Evolutionary conservation across 257 asterid species (phyloP).

Genomic region (Salvia rosmarinus): DNA sequence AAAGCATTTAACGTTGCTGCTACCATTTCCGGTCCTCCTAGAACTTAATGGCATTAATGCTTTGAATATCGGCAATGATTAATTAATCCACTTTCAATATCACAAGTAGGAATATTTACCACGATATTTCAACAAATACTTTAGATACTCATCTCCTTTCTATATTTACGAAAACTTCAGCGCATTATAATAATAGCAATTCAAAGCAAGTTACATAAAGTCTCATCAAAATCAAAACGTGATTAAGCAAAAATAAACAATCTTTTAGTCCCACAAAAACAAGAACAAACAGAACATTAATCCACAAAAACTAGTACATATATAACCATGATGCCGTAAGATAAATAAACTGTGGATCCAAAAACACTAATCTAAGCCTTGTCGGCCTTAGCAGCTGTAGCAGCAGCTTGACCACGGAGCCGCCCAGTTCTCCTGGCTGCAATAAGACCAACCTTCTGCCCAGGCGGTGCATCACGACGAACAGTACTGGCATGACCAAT

Average conservation of each 20-base stretch:
- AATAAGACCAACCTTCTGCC: constrained; percentile 66
- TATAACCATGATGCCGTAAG: background rate
- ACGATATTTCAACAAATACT: too few relatives aligned
- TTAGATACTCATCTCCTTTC: too few relatives aligned
- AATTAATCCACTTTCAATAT: too few relatives aligned
- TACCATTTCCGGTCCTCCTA: too few relatives aligned
- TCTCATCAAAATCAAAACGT: too few relatives aligned
- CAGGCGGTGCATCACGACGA: constrained; percentile 71
- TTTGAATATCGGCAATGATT: too few relatives aligned
- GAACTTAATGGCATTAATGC: too few relatives aligned
- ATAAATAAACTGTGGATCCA: background rate
- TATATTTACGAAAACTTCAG: too few relatives aligned
- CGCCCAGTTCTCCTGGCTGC: constrained; percentile 69
- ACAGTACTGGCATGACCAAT: constrained; percentile 68
- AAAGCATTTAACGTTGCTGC: too few relatives aligned
- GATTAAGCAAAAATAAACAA: background rate
- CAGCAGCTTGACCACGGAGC: constrained; percentile 69
- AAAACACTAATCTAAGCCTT: constrained; percentile 28
- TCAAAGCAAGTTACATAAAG: too few relatives aligned
- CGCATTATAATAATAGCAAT: too few relatives aligned
- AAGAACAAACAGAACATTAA: background rate
- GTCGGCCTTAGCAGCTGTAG: constrained; percentile 55
- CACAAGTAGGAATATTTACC: too few relatives aligned
- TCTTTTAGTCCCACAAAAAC: constrained; percentile 21
- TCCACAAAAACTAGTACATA: background rate